Base-by-base conservation (phyloP, 1,139 yeast genomes). In the Scheffersomyces insectosa region DNA sequence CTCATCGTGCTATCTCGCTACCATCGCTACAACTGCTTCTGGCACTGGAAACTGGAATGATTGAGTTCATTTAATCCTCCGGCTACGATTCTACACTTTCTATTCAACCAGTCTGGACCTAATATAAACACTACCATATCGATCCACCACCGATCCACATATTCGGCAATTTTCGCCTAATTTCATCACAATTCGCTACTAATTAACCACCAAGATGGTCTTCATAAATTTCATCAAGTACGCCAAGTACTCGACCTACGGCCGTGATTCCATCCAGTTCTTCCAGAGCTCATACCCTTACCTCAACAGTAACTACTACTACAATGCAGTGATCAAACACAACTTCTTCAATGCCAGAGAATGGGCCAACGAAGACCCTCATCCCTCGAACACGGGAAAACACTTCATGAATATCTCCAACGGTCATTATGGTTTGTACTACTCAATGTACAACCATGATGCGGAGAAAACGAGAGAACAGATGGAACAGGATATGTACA, bases 401-500 rank as follows among this genome's bases (percentile, higher is more conserved):
- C 52, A 57, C 33, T 67, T 60, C 48, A 58, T 71, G 44, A 58
- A 63, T 11, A 66, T 74, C 12, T 69, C 66, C 39, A 51, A 58
- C 31, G 79, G 79, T 12, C 79, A 74, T 46, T 74, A 72, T 52
- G 79, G 79, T 0, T 56, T 74, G 35, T 74, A 74, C 52, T 74
- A 63, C 47, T 63, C 76, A 7, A 68, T 74, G 41, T 72, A 68
- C 53, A 70, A 66, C 49, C 69, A 66, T 38, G 79, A 74, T 44
- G 61, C 59, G 14, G 69, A 60, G 13, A 15, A 20, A 14, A 31
- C 23, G 20, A 31, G 20, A 14, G 34, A 31, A 13, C 15, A 31
- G 34, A 8, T 7, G 7, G 34, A 15, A 15, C 34, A 31, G 34
- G 34, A 31, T 5, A 31, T 10, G n/a, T 31, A 31, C 34, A 31